These are phyloP conservation scores for Crithidia sp. DNA, from an alignment of 208 protist genomes.

Conservation along the genomic window DNA sequence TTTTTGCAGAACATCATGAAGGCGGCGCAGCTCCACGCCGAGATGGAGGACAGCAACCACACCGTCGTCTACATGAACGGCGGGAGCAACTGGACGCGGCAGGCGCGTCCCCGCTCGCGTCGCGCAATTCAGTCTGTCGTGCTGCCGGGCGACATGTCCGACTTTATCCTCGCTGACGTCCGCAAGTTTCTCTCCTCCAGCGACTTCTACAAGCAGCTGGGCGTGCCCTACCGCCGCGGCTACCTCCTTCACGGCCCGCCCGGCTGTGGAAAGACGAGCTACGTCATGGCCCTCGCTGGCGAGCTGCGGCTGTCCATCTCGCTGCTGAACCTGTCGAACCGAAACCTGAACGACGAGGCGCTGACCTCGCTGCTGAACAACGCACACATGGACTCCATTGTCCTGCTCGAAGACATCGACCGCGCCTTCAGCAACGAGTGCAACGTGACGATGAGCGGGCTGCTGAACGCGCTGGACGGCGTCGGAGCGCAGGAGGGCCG, in stretches of 20 bases:
- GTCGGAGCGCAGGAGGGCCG: conserved; percentile 94
- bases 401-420: conserved; percentile 97
- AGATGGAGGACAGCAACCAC: conserved; percentile 70
- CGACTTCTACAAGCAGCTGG: conserved; percentile 91
- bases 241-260: conserved; percentile 96
- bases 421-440: conserved; percentile 89
- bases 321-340: conserved; percentile 92
- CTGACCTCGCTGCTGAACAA: conserved; percentile 89
- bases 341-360: conserved; percentile 87
- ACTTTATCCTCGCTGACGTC: conserved; percentile 81
- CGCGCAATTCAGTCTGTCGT: conserved; percentile 92
- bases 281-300: conserved; percentile 93
- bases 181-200: conserved; percentile 78
- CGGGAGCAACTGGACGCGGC: conserved; percentile 76
- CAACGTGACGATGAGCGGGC: conserved; percentile 93
- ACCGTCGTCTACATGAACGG: conserved; percentile 88
- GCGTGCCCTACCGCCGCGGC: conserved; percentile 95
- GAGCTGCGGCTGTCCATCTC: conserved; percentile 93
- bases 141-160: conserved; percentile 60
- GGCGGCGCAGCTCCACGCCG: conserved; percentile 65
- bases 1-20: conserved; percentile 78
- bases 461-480: conserved; percentile 97
- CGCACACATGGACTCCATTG: conserved; percentile 81
- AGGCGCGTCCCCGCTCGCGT: conserved; percentile 67
- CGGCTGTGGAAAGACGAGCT: conserved; percentile 94